phyloP scores from a whole-genome alignment of 805 yeast genomes.

The Saccharomyces eubayanus region DNA sequence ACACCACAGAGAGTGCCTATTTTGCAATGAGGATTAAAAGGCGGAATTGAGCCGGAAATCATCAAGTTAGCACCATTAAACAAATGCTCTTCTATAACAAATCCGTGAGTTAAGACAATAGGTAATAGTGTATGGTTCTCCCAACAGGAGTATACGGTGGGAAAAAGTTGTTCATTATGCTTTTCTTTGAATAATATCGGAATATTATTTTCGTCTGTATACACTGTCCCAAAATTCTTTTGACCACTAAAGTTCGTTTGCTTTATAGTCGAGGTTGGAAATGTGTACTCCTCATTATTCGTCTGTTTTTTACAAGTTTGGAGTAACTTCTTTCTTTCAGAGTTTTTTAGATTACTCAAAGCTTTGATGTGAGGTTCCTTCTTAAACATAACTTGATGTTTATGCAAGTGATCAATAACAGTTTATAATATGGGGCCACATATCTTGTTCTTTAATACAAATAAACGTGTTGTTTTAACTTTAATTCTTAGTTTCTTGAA shows the following conservation, averaged over 20 bases:
- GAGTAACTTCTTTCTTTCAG: slow-evolving; percentile 52
- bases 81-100: slow-evolving; percentile 50
- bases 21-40: slow-evolving; percentile 42
- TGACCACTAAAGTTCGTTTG: slow-evolving; percentile 53
- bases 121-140: slow-evolving; percentile 59
- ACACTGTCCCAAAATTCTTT: slow-evolving; percentile 53
- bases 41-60: slow-evolving; percentile 61
- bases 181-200: slow-evolving; percentile 68
- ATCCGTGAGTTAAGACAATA: slow-evolving; percentile 57
- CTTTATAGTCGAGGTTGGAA: slow-evolving; percentile 37
- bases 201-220: slow-evolving; percentile 50
- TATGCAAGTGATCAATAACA: too few relatives aligned
- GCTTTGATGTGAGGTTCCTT: slow-evolving; percentile 51
- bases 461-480: neutral
- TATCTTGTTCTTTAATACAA: neutral
- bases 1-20: slow-evolving; percentile 64
- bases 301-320: slow-evolving; percentile 36
- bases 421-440: too few relatives aligned
- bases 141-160: slow-evolving; percentile 73
- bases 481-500: neutral
- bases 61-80: slow-evolving; percentile 79
- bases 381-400: slow-evolving; percentile 23
- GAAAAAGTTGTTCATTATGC: slow-evolving; percentile 46
- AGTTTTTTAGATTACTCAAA: slow-evolving; percentile 67
- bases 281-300: slow-evolving; percentile 35